Evolutionary conservation across 495 filamentous ascomycete species (phyloP).

Genomic region (Talaromyces stipitatus): DNA sequence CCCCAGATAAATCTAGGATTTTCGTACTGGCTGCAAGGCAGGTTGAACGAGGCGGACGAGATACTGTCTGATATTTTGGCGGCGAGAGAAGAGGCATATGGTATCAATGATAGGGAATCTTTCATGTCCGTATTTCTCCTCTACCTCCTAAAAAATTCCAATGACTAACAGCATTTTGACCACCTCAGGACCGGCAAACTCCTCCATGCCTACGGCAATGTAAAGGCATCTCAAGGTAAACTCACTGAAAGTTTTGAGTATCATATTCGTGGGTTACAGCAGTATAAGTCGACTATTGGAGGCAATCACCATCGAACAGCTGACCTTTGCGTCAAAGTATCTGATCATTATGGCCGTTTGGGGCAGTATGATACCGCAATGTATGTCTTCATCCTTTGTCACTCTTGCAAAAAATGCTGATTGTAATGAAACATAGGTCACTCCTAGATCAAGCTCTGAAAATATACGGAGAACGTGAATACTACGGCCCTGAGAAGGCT

Average conservation of each 20-base stretch:
- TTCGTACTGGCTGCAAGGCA: constrained; percentile 13
- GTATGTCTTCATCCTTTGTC: constrained; percentile 8
- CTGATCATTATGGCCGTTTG: constrained; percentile 14
- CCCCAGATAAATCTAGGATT: constrained; percentile 19
- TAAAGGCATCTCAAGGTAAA: constrained; percentile 5
- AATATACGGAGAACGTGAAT: constrained; percentile 2
- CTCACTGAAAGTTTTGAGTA: constrained; percentile 12
- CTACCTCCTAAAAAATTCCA: background rate
- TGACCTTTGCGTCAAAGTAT: constrained; percentile 14
- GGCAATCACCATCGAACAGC: constrained; percentile 18
- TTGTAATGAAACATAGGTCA: background rate
- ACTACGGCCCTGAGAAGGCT: constrained; percentile 1
- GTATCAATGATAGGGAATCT: constrained; percentile 11
- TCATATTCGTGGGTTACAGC: constrained; percentile 10
- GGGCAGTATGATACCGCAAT: constrained; percentile 8
- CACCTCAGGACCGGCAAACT: constrained; percentile 20
- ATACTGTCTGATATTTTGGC: constrained; percentile 9
- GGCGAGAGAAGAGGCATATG: constrained; percentile 12
- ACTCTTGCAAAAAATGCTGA: background rate
- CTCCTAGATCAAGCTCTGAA: constrained; percentile 7
- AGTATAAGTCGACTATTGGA: constrained; percentile 16
- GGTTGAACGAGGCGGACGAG: constrained; percentile 10
- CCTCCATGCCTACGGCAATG: constrained; percentile 18
- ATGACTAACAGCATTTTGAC: background rate
- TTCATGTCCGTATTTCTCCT: constrained; percentile 13